phyloP scores from a whole-genome alignment of 2,329 filamentous ascomycete species.

The Apiospora koreana region DNA sequence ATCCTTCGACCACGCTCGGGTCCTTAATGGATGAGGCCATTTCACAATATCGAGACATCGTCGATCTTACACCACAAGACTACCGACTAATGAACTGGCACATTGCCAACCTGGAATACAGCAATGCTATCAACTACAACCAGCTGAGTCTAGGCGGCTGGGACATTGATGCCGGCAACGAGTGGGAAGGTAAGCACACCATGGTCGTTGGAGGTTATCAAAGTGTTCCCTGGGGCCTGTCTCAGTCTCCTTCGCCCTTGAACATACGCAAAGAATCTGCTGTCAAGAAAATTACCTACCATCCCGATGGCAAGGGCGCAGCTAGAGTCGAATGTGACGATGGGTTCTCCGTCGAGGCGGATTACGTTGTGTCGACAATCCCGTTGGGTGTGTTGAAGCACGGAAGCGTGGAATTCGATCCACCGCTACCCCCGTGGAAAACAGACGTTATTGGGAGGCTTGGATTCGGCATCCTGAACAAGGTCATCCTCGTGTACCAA shows the following conservation, averaged over 20 bases:
- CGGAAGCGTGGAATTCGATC: slow-evolving; percentile 81
- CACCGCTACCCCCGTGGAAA: slow-evolving; percentile 87
- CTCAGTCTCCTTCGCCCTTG: slow-evolving; percentile 73
- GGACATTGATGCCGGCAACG: slow-evolving; percentile 97
- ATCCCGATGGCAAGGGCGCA: slow-evolving; percentile 49
- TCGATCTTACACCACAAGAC: slow-evolving; percentile 83
- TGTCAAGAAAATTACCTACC: slow-evolving; percentile 72
- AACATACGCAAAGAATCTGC: slow-evolving; percentile 73
- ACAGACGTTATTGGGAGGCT: slow-evolving; percentile 75
- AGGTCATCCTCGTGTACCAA: slow-evolving; percentile 88
- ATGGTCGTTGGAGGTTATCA: slow-evolving; percentile 95
- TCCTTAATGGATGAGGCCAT: slow-evolving; percentile 93
- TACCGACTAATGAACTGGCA: slow-evolving; percentile 96
- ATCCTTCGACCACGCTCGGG: slow-evolving; percentile 74
- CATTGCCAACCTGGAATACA: slow-evolving; percentile 96
- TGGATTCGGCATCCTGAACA: slow-evolving; percentile 93
- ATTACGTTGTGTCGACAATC: slow-evolving; percentile 86
- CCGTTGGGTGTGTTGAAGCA: slow-evolving; percentile 90
- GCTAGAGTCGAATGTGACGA: slow-evolving; percentile 74
- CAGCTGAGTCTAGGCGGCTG: slow-evolving; percentile 87
- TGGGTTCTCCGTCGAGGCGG: slow-evolving; percentile 76
- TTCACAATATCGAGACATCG: slow-evolving; percentile 78
- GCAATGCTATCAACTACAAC: slow-evolving; percentile 86
- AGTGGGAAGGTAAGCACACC: slow-evolving; percentile 93
- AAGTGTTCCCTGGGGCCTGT: slow-evolving; percentile 84